These are phyloP conservation scores for Prunus mira DNA, from an alignment of 306 rosid species.

Conservation along the genomic window DNA sequence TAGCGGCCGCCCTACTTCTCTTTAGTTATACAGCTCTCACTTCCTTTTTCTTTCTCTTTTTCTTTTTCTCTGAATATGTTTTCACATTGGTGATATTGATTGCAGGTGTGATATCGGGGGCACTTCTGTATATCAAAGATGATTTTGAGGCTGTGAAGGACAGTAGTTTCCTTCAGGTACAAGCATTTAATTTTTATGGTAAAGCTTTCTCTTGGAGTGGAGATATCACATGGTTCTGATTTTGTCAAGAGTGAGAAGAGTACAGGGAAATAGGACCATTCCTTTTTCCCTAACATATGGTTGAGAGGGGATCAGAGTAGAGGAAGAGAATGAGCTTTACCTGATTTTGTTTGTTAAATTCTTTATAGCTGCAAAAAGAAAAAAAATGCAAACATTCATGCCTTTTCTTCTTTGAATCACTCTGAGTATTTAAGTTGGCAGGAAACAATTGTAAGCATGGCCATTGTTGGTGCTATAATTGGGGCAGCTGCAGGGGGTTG, in stretches of 20 bases:
- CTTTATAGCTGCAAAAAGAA: not conserved
- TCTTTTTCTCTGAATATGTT: not conserved
- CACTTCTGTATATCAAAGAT: conserved; percentile 57
- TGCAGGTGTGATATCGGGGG: conserved; percentile 59
- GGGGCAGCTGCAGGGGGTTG: conserved; percentile 89
- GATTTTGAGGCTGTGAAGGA: conserved; percentile 48
- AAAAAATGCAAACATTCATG: not conserved
- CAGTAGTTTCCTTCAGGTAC: conserved; percentile 57
- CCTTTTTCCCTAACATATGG: not conserved
- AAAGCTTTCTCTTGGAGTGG: not conserved
- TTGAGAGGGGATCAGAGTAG: conserved; percentile 8
- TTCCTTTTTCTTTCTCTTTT: not conserved
- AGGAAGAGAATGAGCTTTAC: not conserved
- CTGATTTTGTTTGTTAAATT: not conserved
- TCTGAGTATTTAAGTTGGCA: conserved; percentile 29
- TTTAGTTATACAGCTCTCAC: not conserved
- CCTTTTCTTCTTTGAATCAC: not conserved
- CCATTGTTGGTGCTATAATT: conserved; percentile 72
- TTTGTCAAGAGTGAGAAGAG: not conserved
- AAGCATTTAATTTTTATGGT: not conserved
- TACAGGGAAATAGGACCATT: not conserved
- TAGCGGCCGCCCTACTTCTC: not conserved
- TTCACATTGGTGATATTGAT: conserved; percentile 1
- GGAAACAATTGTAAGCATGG: conserved; percentile 97
- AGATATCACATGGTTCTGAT: not conserved